phyloP scores from a whole-genome alignment of 768 basidiomycete genomes.

The Rhizopogon vulgaris region DNA sequence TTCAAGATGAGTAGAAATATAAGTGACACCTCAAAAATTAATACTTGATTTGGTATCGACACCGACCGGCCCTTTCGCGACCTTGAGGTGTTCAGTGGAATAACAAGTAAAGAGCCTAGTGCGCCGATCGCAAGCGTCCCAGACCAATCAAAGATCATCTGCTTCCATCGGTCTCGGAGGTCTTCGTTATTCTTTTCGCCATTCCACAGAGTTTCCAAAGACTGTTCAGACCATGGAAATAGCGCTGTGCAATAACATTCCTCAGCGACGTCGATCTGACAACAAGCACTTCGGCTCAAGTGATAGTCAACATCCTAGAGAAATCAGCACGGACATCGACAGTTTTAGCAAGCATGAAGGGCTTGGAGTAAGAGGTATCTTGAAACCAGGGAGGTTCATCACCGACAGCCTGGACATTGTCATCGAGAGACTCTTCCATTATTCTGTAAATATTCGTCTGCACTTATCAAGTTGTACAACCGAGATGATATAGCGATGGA shows the following conservation, averaged over 20 bases:
- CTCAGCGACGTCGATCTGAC: slow-evolving; percentile 27
- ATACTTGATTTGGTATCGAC: not conserved
- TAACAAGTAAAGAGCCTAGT: slow-evolving; percentile 23
- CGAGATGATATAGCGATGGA: not conserved
- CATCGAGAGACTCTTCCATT: not conserved
- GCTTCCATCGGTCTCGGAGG: slow-evolving; percentile 35
- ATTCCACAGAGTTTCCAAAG: slow-evolving; percentile 35
- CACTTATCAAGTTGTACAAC: not conserved
- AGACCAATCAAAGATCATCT: slow-evolving; percentile 40
- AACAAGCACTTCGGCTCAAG: slow-evolving; percentile 8
- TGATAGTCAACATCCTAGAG: not conserved
- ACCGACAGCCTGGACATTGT: not conserved
- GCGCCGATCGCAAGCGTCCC: slow-evolving; percentile 49
- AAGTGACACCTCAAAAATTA: not conserved
- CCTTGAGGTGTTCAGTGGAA: slow-evolving; percentile 4
- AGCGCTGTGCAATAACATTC: slow-evolving; percentile 33
- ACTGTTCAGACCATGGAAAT: slow-evolving; percentile 35
- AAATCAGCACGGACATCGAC: slow-evolving; percentile 35
- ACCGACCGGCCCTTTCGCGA: not conserved
- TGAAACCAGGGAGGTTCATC: slow-evolving; percentile 6
- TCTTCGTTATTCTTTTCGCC: slow-evolving; percentile 27
- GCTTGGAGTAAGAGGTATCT: slow-evolving; percentile 23
- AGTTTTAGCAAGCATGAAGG: slow-evolving; percentile 38
- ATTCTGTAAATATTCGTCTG: not conserved
- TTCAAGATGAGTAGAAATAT: not conserved